These are phyloP conservation scores for Meredithiella fracta DNA, from an alignment of 2,329 filamentous ascomycete species.

Conservation along the genomic window DNA sequence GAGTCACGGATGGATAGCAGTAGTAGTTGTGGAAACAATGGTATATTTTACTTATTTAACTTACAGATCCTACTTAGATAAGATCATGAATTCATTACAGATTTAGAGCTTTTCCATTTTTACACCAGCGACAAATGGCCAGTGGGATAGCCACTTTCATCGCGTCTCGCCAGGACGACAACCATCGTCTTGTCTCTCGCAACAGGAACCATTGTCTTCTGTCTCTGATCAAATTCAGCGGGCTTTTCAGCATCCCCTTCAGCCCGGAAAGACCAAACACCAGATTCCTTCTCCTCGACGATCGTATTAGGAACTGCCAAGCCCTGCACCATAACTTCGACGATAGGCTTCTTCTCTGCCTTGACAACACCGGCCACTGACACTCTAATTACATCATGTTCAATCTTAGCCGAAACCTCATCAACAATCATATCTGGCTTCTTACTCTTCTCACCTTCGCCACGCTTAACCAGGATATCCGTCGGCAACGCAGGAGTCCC, in stretches of 20 bases:
- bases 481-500: constrained; percentile 14
- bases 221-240: constrained; percentile 9
- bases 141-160: constrained; percentile 8
- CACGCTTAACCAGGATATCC: constrained; percentile 2
- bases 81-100: neutral
- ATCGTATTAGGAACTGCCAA: neutral
- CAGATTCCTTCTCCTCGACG: neutral
- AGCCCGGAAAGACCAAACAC: constrained; percentile 8
- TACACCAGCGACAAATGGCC: constrained; percentile 13
- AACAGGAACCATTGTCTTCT: constrained; percentile 14
- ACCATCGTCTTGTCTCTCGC: constrained; percentile 16
- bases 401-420: neutral
- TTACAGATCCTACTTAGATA: neutral
- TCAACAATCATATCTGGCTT: neutral
- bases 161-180: constrained; percentile 14
- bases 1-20: no score
- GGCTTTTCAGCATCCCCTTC: neutral
- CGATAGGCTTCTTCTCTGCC: neutral
- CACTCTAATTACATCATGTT: neutral
- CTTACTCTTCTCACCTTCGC: neutral
- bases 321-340: constrained; percentile 6
- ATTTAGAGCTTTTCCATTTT: constrained; percentile 6
- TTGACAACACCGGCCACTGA: neutral
- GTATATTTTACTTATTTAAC: no score
- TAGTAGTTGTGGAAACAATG: no score